phyloP scores from a whole-genome alignment of 768 basidiomycete species.

The Lactarius hatsudake region DNA sequence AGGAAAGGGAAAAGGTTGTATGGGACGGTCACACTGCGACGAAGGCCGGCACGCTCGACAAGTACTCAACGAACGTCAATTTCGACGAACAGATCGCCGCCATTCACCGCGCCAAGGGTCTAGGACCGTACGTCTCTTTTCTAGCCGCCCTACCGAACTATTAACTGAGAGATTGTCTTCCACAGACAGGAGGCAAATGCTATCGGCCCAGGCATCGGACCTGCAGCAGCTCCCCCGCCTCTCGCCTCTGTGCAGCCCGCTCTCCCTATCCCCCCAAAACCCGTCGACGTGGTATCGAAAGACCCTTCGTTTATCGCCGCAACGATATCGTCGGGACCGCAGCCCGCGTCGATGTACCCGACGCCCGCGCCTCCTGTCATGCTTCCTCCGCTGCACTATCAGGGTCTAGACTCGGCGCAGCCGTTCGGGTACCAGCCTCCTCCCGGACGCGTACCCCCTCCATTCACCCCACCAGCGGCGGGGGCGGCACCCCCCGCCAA shows the following conservation, averaged over 20 bases:
- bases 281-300: slow-evolving; percentile 40
- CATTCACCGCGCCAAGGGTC: slow-evolving; percentile 89
- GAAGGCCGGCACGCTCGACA: slow-evolving; percentile 87
- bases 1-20: slow-evolving; percentile 91
- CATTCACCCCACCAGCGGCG: slow-evolving; percentile 61
- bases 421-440: slow-evolving; percentile 78
- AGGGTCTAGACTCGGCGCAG: slow-evolving; percentile 71
- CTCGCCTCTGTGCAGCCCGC: slow-evolving; percentile 66
- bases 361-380: slow-evolving; percentile 59
- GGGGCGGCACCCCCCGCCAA: slow-evolving; percentile 43
- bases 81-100: slow-evolving; percentile 98
- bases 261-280: slow-evolving; percentile 65
- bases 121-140: slow-evolving; percentile 65
- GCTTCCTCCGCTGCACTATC: slow-evolving; percentile 83
- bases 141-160: slow-evolving; percentile 11
- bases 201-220: slow-evolving; percentile 86
- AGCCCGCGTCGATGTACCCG: slow-evolving; percentile 74
- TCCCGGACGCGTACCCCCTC: slow-evolving; percentile 29
- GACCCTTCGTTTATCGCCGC: slow-evolving; percentile 72
- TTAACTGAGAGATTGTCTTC: slow-evolving; percentile 26
- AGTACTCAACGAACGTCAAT: slow-evolving; percentile 90
- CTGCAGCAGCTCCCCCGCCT: slow-evolving; percentile 64
- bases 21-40: slow-evolving; percentile 99
- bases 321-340: slow-evolving; percentile 87
- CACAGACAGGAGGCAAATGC: slow-evolving; percentile 69